phyloP scores from a whole-genome alignment of 108 stramenopile genomes.

The Parietichytrium sp. region DNA sequence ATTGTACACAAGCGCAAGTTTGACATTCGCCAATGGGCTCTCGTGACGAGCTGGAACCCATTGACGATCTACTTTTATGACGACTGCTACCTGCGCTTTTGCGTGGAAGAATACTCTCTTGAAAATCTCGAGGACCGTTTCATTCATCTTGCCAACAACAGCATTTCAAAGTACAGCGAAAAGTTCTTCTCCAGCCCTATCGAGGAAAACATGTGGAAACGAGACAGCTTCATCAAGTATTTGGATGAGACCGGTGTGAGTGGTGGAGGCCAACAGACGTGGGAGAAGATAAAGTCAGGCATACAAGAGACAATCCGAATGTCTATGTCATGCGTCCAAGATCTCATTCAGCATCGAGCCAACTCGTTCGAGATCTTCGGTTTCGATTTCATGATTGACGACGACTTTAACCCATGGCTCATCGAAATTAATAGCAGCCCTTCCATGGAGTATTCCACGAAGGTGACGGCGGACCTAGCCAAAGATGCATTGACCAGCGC shows the following conservation, averaged over 20 bases:
- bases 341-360: constrained; percentile 57
- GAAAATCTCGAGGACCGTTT: constrained; percentile 48
- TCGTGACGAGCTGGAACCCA: constrained; percentile 68
- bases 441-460: constrained; percentile 65
- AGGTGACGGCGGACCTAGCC: constrained; percentile 57
- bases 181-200: constrained; percentile 43
- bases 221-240: constrained; percentile 48
- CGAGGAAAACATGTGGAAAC: constrained; percentile 67
- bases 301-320: constrained; percentile 53
- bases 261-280: background rate
- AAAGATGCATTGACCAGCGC: background rate
- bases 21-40: constrained; percentile 69
- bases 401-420: constrained; percentile 56
- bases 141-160: constrained; percentile 68
- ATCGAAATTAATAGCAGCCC: constrained; percentile 71
- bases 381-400: constrained; percentile 70
- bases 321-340: constrained; percentile 47
- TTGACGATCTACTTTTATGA: constrained; percentile 66
- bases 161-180: constrained; percentile 54
- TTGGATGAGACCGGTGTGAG: background rate
- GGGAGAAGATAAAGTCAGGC: constrained; percentile 48
- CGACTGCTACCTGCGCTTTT: constrained; percentile 64
- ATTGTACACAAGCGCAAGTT: constrained; percentile 63
- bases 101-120: constrained; percentile 48
- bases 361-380: constrained; percentile 69